Evolutionary conservation across 352 stramenopile species (phyloP), one percentile per base, ranked within the genome.

Genomic region (Phytophthora ramorum): DNA sequence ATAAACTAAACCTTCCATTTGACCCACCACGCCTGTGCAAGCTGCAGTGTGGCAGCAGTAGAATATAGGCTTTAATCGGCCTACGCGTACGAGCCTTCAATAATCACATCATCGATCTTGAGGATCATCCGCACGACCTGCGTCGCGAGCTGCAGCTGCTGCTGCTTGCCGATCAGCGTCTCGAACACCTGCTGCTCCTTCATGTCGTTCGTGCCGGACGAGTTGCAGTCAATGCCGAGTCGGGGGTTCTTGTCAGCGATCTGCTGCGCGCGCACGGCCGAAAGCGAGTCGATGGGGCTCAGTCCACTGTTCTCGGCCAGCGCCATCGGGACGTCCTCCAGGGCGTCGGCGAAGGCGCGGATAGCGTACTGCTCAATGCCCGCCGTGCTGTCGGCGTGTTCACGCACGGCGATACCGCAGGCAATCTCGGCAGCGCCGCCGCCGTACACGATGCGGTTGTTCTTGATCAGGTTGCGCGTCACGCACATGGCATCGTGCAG

Each of bases 71-170:
- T 67, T 64, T 55, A 54, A 35, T 14, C 56, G 38, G 47, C 57
- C 78, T 92, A 96, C 64, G 83, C 75, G 73, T 98, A 98, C 50
- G 79, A 81, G 66, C 95, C 96, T 70, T 97, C 83, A 66, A 98
- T 90, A 83, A 99, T 99, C 28, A 99, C 96, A 86, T 99, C 98
- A 81, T 99, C 98, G 71, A 99, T 99, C 91, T 99, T 99, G 58
- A 99, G 90, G 75, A 99, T 99, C 97, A 99, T 99, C 76, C 99
- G 98, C 71, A 99, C 97, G 43, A 99, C 96, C 83, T 99, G 98
- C 44, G 97, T 99, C 34, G 98, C 98, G 32, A 99, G 79, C 78
- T 99, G 95, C 44, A 99, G 81, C 86, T 99, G 98, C 80, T 99
- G 97, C 84, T 99, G 97, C 87, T 99, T 99, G 71, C 97, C 97